Base-by-base conservation (phyloP, 768 basidiomycete genomes). In the Boletus tylopilopsis region DNA sequence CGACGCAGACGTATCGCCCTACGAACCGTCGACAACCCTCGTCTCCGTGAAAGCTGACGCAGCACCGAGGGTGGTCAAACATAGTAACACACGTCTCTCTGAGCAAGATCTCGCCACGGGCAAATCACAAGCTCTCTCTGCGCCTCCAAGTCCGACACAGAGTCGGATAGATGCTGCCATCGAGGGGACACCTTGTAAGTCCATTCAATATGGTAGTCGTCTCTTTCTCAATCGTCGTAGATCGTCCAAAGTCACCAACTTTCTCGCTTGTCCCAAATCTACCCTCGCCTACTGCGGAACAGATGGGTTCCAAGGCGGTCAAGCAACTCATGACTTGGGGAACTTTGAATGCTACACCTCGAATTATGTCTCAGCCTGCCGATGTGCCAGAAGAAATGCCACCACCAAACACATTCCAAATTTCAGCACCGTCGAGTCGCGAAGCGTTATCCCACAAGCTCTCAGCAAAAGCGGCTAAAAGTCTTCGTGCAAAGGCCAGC, bases 261-360 rank as follows among this genome's bases (percentile, higher is more conserved):
- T 92, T 90, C 64, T 75, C 85, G 3, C 82, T 96, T 18, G 85
- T 99, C 19, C 85, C 92, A 13, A 81, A 82, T 47, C 68, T 95
- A 10, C 95, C 96, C 4, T 91, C 94, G 0, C 94, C 94, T 2
- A 89, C 87, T 7, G 85, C 93, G 0, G 78, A 83, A 6, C 76
- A 90, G 60, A 78, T 97, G 39, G 90, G 90, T 1, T 81, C 93
- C 2, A 72, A 76, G 5, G 88, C 90, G 1, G 77, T 98, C 44
- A 92, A 93, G 61, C 86, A 97, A 57, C 79, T 99, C 15, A 93
- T 98, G 87, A 99, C 96, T 12, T 94, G 92, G 93, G 96, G 96
- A 2, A 94, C 92, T 12, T 75, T 98, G 21, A 82, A 85, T 55
- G 86, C 90, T 15, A 98, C 96, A 9, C 96, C 96, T 4, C 85